These are phyloP conservation scores for Dichomitus squalens DNA, from an alignment of 1,284 basidiomycete species.

Conservation along the genomic window DNA sequence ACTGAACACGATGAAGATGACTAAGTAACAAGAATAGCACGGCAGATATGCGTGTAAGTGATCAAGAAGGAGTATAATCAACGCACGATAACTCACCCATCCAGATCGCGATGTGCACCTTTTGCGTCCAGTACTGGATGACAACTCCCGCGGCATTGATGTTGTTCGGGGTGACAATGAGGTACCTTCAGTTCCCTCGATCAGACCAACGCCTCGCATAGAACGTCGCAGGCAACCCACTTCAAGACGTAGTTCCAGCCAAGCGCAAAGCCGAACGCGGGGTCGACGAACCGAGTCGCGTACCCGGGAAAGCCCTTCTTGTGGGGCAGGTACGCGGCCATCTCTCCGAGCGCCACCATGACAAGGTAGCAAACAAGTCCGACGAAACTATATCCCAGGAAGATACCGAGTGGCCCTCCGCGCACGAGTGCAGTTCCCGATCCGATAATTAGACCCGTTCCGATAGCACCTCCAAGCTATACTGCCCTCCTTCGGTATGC, in stretches of 20 bases:
- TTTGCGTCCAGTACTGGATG: conserved; percentile 59
- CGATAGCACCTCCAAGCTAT: conserved; percentile 62
- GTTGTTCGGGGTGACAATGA: conserved; percentile 38
- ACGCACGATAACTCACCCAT: conserved; percentile 45
- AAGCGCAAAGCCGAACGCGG: conserved; percentile 49
- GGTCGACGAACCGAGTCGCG: conserved; percentile 50
- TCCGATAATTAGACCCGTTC: conserved; percentile 80
- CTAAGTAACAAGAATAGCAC: conserved; percentile 29
- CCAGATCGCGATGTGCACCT: conserved; percentile 58
- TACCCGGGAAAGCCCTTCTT: conserved; percentile 50
- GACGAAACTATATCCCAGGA: conserved; percentile 55
- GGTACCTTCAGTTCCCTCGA: conserved; percentile 25
- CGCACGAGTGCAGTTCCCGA: conserved; percentile 56
- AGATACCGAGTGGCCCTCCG: conserved; percentile 55
- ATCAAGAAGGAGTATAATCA: background rate
- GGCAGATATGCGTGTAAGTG: conserved; percentile 8
- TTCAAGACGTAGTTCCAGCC: conserved; percentile 42
- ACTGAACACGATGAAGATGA: conserved; percentile 61
- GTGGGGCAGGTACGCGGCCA: conserved; percentile 41
- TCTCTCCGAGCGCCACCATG: conserved; percentile 44
- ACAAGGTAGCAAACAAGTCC: conserved; percentile 59
- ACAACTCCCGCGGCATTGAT: conserved; percentile 61
- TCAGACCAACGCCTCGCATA: background rate
- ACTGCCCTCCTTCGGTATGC: background rate
- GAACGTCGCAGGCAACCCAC: conserved; percentile 9